Conservation (phyloP, 2,329 filamentous ascomycete species). For the Pseudogymnoascus sp. region DNA sequence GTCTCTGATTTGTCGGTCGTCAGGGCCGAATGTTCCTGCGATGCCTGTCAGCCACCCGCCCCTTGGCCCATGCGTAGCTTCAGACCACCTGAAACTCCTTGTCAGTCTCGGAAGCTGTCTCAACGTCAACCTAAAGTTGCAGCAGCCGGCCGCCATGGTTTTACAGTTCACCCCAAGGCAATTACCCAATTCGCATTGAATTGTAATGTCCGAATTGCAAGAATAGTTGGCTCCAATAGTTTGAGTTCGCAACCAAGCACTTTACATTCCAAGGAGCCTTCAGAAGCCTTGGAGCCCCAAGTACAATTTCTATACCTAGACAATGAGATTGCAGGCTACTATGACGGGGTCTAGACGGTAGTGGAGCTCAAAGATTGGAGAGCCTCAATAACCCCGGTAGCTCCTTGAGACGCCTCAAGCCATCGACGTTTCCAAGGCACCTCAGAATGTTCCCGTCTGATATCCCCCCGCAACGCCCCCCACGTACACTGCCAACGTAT, state of each 20-base stretch:
- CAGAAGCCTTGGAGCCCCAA: too few relatives aligned
- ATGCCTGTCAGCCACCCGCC: not conserved
- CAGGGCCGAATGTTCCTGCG: not conserved
- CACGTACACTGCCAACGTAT: not conserved
- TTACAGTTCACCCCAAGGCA: not conserved
- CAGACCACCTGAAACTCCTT: constrained; percentile 4
- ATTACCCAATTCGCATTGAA: not conserved
- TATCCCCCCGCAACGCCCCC: not conserved
- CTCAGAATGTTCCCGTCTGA: constrained; percentile 1
- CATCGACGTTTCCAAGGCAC: not conserved
- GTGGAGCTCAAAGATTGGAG: not conserved
- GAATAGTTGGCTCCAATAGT: not conserved
- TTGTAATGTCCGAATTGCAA: not conserved
- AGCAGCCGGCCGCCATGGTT: constrained; percentile 3
- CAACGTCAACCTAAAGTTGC: not conserved
- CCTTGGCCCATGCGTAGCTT: not conserved
- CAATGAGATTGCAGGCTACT: not conserved
- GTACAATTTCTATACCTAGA: not conserved
- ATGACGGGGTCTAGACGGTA: not conserved
- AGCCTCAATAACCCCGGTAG: not conserved
- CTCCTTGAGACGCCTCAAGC: constrained; percentile 1
- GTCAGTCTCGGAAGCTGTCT: constrained; percentile 2
- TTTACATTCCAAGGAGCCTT: too few relatives aligned
- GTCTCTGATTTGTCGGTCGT: constrained; percentile 1
- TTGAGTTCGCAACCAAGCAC: not conserved